These are phyloP conservation scores for Trichoderma gracile DNA, from an alignment of 2,329 filamentous ascomycete genomes.

Conservation along the genomic window DNA sequence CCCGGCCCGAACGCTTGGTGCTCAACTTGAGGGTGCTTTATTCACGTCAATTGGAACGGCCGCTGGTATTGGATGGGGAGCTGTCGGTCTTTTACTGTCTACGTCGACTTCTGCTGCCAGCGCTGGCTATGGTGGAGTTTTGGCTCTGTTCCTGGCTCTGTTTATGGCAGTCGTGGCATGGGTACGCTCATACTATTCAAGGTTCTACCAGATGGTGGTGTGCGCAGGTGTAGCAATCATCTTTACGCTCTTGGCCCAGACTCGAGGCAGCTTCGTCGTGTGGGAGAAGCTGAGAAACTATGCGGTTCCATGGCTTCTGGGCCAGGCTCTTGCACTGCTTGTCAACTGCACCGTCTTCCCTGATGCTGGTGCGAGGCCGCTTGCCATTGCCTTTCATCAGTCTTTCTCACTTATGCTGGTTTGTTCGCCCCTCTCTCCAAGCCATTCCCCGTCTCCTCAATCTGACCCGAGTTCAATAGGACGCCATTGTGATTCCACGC, in stretches of 20 bases:
- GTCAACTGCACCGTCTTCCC: slow-evolving; percentile 53
- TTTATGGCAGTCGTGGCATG: slow-evolving; percentile 55
- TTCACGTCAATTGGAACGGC: slow-evolving; percentile 56
- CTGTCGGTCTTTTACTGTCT: slow-evolving; percentile 55
- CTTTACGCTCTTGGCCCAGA: slow-evolving; percentile 55
- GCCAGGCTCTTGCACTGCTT: slow-evolving; percentile 54
- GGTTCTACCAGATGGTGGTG: slow-evolving; percentile 57
- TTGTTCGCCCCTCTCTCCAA: slow-evolving; percentile 23
- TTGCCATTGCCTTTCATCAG: slow-evolving; percentile 51
- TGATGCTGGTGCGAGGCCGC: slow-evolving; percentile 55
- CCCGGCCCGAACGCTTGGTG: slow-evolving; percentile 55
- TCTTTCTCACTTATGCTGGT: slow-evolving; percentile 52
- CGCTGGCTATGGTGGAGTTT: slow-evolving; percentile 54
- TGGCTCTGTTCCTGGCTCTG: slow-evolving; percentile 56
- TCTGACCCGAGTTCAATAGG: slow-evolving; percentile 26
- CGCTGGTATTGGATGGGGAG: slow-evolving; percentile 57
- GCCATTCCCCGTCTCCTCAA: background rate
- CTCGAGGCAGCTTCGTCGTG: slow-evolving; percentile 43
- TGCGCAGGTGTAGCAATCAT: slow-evolving; percentile 57
- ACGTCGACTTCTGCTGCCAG: slow-evolving; percentile 49
- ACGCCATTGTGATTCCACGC: slow-evolving; percentile 38
- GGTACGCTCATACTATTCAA: slow-evolving; percentile 56
- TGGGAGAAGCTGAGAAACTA: slow-evolving; percentile 56
- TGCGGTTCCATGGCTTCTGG: slow-evolving; percentile 57
- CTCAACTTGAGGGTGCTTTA: slow-evolving; percentile 57